A percentile compares a stretch with the other conserved stretches of the same genome.
Conservation (phyloP, 345 rosid genomes). For the Eucalyptus virginea region DNA sequence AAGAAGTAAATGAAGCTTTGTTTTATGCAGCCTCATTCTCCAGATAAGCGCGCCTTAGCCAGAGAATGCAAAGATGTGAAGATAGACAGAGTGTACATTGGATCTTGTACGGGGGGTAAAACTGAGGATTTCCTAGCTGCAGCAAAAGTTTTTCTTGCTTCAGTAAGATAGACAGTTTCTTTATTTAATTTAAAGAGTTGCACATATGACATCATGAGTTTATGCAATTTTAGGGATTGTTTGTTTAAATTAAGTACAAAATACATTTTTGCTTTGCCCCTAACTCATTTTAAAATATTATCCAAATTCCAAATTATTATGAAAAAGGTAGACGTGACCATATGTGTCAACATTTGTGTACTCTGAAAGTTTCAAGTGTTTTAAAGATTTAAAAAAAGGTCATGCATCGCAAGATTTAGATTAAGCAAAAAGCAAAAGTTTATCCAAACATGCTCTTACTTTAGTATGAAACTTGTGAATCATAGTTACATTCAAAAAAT, state of each 20-base stretch:
- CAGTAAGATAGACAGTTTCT: conserved; percentile 31
- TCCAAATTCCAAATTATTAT: background rate
- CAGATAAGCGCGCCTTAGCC: conserved; percentile 93
- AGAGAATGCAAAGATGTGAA: conserved; percentile 99
- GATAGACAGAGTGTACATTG: conserved; percentile 94
- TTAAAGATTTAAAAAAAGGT: background rate
- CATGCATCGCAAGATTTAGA: background rate
- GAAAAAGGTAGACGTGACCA: background rate
- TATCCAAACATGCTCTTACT: background rate
- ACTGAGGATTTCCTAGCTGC: conserved; percentile 93
- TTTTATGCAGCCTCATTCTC: conserved; percentile 85
- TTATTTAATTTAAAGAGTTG: background rate
- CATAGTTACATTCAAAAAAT: background rate
- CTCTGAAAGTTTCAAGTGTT: background rate
- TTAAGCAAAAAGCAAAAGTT: background rate
- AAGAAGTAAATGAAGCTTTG: background rate
- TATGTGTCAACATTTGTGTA: background rate
- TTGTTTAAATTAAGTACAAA: background rate
- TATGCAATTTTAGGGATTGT: background rate
- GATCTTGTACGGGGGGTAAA: conserved; percentile 99
- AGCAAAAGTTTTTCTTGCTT: conserved; percentile 74
- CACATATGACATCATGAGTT: background rate
- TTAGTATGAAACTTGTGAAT: background rate
- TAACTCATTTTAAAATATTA: background rate
- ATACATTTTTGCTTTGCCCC: background rate